A percentile compares a stretch with the other conserved stretches of the same genome.
phyloP scores from a whole-genome alignment of 2,329 filamentous ascomycete genomes.

The Ascochyta fabae region DNA sequence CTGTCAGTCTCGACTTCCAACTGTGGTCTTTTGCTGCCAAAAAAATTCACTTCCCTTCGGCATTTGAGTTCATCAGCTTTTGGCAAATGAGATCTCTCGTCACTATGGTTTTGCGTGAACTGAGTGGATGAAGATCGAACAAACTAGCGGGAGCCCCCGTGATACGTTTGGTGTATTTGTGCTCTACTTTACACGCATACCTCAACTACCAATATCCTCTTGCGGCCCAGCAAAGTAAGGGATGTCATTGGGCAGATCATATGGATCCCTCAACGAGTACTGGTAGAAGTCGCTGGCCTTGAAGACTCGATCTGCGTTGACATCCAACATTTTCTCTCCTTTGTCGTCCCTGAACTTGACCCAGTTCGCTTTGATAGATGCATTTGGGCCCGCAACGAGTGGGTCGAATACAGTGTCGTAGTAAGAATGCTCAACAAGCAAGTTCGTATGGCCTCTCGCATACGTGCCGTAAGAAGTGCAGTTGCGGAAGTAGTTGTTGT shows the following conservation, averaged over 20 bases:
- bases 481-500: constrained; percentile 21
- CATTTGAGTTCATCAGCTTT: not conserved
- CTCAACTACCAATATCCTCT: constrained; percentile 8
- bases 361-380: constrained; percentile 13
- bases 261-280: constrained; percentile 13
- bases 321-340: constrained; percentile 8
- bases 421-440: constrained; percentile 16
- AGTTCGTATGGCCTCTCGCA: constrained; percentile 11
- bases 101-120: too few relatives aligned
- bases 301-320: constrained; percentile 7
- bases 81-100: too few relatives aligned
- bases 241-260: constrained; percentile 19
- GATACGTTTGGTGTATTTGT: too few relatives aligned
- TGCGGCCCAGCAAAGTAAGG: constrained; percentile 18
- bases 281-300: constrained; percentile 14
- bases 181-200: too few relatives aligned
- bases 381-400: constrained; percentile 15
- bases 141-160: too few relatives aligned
- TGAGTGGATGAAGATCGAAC: too few relatives aligned
- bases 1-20: not conserved
- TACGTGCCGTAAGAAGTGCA: constrained; percentile 15
- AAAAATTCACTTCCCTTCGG: too few relatives aligned
- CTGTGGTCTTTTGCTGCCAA: not conserved
- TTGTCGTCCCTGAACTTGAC: constrained; percentile 10
- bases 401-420: constrained; percentile 15